Evolutionary conservation across 1,139 yeast species (phyloP).

Genomic region (Pichia sp.): DNA sequence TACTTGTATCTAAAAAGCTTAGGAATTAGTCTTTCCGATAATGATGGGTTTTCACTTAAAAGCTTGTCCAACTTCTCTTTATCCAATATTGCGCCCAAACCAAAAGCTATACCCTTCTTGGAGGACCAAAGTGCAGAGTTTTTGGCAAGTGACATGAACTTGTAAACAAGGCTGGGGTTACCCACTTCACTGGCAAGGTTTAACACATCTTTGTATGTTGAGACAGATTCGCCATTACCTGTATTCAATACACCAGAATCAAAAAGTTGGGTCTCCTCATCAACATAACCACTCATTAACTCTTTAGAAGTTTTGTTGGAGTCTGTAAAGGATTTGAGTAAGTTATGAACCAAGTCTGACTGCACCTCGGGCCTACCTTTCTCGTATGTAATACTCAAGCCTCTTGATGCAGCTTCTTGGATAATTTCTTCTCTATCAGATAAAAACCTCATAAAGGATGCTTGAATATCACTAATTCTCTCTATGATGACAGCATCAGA

Average conservation of each 20-base stretch:
- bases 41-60: slow-evolving; percentile 43
- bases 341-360: slow-evolving; percentile 67
- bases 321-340: slow-evolving; percentile 75
- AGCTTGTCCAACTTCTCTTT: slow-evolving; percentile 66
- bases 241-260: slow-evolving; percentile 77
- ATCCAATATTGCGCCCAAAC: slow-evolving; percentile 77
- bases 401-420: slow-evolving; percentile 90
- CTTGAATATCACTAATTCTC: slow-evolving; percentile 53
- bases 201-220: slow-evolving; percentile 82
- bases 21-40: slow-evolving; percentile 64
- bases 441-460: slow-evolving; percentile 56
- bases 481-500: slow-evolving; percentile 40
- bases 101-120: slow-evolving; percentile 89
- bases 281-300: slow-evolving; percentile 60
- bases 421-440: slow-evolving; percentile 76
- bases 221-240: slow-evolving; percentile 70
- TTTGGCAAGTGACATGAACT: slow-evolving; percentile 88
- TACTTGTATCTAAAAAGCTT: slow-evolving; percentile 76
- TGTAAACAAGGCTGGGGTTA: slow-evolving; percentile 88
- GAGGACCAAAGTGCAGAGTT: slow-evolving; percentile 90
- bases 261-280: slow-evolving; percentile 76
- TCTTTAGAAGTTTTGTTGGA: slow-evolving; percentile 39
- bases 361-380: slow-evolving; percentile 62
- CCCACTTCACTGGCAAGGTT: slow-evolving; percentile 90
- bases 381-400: slow-evolving; percentile 76